These are phyloP conservation scores for Neurospora terricola DNA, from an alignment of 495 filamentous ascomycete genomes.

Conservation along the genomic window DNA sequence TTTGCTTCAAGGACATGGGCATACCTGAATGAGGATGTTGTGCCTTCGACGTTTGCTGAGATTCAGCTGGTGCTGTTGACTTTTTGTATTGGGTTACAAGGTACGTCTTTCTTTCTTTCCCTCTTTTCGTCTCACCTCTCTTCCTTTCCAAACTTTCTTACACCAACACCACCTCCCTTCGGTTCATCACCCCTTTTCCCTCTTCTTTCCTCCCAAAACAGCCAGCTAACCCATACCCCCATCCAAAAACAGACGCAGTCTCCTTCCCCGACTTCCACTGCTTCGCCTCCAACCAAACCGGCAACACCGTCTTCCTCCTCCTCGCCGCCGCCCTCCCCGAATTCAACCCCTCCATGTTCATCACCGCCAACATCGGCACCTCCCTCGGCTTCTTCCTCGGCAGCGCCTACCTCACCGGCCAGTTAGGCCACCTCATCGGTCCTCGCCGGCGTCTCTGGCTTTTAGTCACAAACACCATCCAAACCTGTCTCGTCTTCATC, in stretches of 20 bases:
- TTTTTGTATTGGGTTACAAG: conserved; percentile 32
- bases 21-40: conserved; percentile 28
- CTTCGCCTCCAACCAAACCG: conserved; percentile 58
- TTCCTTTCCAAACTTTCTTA: too few species aligned
- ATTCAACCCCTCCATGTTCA: conserved; percentile 36
- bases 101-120: conserved; percentile 2
- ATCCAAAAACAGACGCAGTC: conserved; percentile 40
- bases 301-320: conserved; percentile 50
- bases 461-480: conserved; percentile 39
- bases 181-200: background rate
- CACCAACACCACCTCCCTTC: too few species aligned
- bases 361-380: conserved; percentile 41
- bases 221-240: too few species aligned
- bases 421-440: conserved; percentile 44
- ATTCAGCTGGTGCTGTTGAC: conserved; percentile 34
- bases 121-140: background rate
- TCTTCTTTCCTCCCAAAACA: background rate
- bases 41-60: conserved; percentile 27
- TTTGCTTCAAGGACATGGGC: conserved; percentile 20
- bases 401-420: conserved; percentile 41
- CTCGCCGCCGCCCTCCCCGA: conserved; percentile 43
- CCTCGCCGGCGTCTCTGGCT: conserved; percentile 42
- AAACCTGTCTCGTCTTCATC: conserved; percentile 44
- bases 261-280: conserved; percentile 53
- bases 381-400: conserved; percentile 49